phyloP scores from a whole-genome alignment of 805 yeast genomes.

The Barnettozyma populi region DNA sequence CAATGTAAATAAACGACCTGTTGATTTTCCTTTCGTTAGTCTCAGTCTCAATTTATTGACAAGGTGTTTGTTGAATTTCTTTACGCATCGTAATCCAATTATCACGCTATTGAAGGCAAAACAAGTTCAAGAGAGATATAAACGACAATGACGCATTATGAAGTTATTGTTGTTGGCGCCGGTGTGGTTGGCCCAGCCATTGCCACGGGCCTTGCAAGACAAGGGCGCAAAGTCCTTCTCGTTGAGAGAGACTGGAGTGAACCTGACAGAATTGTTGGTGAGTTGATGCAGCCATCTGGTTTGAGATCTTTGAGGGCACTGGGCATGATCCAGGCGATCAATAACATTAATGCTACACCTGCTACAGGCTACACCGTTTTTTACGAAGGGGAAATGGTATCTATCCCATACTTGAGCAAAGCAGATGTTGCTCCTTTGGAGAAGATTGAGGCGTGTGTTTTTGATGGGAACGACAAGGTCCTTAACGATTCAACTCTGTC shows the following conservation, averaged over 20 bases:
- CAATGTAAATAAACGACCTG: neutral
- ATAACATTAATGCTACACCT: conserved; percentile 70
- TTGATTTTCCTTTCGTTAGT: neutral
- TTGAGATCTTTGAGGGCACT: conserved; percentile 72
- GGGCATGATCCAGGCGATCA: conserved; percentile 75
- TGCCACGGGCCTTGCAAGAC: conserved; percentile 85
- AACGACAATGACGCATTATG: conserved; percentile 38
- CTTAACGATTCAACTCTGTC: conserved; percentile 46
- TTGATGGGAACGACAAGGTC: conserved; percentile 52
- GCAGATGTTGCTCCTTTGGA: conserved; percentile 38
- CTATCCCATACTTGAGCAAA: conserved; percentile 69
- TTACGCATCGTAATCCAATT: neutral
- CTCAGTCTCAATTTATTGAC: neutral
- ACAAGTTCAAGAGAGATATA: neutral
- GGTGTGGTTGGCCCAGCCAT: conserved; percentile 95
- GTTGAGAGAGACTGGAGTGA: conserved; percentile 85
- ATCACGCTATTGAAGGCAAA: neutral
- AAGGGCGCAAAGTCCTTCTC: conserved; percentile 71
- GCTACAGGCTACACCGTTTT: conserved; percentile 79
- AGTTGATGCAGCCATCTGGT: conserved; percentile 96
- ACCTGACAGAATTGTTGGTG: conserved; percentile 97
- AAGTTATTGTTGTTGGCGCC: conserved; percentile 94
- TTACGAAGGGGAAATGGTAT: conserved; percentile 50
- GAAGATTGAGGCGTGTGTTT: conserved; percentile 51
- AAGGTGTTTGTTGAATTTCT: neutral